Evolutionary conservation across 140 eudicot genomes (phyloP).

Genomic region (Cichorium intybus): DNA sequence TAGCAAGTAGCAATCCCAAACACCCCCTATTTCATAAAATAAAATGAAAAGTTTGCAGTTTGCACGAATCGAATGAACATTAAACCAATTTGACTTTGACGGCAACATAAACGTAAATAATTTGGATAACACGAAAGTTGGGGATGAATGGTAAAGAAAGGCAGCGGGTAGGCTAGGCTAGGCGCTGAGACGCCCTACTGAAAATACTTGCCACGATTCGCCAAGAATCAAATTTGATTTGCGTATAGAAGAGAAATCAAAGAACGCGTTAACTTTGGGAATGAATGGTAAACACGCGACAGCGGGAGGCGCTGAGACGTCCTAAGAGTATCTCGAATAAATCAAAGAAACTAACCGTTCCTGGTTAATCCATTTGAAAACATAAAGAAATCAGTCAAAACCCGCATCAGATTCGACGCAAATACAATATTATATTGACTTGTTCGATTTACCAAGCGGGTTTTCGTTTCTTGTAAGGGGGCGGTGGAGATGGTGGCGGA

Average conservation of each 20-base stretch:
- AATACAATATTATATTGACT: neutral
- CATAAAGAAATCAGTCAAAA: conserved; percentile 5
- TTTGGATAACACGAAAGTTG: conserved; percentile 16
- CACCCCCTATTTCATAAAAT: too few species aligned
- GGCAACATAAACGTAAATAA: neutral
- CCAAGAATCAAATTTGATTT: neutral
- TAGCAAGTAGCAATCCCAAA: too few species aligned
- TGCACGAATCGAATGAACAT: neutral
- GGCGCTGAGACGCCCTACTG: conserved; percentile 4
- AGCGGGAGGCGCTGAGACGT: neutral
- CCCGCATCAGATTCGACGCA: conserved; percentile 20
- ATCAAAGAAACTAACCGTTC: neutral
- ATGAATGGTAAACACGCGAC: neutral
- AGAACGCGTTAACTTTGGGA: neutral
- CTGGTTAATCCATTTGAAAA: neutral
- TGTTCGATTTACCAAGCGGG: neutral
- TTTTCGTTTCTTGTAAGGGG: neutral
- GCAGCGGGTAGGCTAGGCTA: too few species aligned
- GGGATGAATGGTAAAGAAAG: conserved; percentile 26
- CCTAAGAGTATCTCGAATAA: neutral
- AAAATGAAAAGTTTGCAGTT: neutral
- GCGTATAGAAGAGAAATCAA: neutral
- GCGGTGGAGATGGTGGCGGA: conserved; percentile 46
- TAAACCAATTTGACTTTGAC: neutral
- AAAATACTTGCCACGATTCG: conserved; percentile 16